A percentile compares a stretch with the other conserved stretches of the same genome.
These are phyloP conservation scores for Penicillium alfredii DNA, from an alignment of 495 filamentous ascomycete species.

Conservation along the genomic window DNA sequence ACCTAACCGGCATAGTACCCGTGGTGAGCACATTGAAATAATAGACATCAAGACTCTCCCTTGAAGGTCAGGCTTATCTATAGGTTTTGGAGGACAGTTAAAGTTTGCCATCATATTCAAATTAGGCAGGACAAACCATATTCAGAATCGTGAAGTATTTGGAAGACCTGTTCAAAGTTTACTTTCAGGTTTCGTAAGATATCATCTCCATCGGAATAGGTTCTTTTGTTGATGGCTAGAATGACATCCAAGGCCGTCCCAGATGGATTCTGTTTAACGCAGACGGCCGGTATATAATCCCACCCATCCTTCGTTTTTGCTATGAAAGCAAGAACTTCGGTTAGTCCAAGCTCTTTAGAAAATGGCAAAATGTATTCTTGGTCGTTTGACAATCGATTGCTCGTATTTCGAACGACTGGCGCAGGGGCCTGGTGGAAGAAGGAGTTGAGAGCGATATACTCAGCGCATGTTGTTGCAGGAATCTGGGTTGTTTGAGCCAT, in stretches of 20 bases:
- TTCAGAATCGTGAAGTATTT: slow-evolving; percentile 6
- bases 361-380: slow-evolving; percentile 10
- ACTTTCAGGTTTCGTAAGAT: slow-evolving; percentile 8
- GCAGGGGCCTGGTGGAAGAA: slow-evolving; percentile 1
- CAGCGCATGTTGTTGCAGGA: background rate
- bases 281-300: slow-evolving; percentile 13
- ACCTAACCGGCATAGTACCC: background rate
- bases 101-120: slow-evolving; percentile 2
- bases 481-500: background rate
- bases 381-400: background rate
- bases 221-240: slow-evolving; percentile 14
- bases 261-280: slow-evolving; percentile 6
- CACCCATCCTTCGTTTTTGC: slow-evolving; percentile 13
- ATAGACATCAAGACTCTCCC: background rate
- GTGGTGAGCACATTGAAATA: background rate
- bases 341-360: slow-evolving; percentile 6
- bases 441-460: slow-evolving; percentile 1
- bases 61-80: background rate
- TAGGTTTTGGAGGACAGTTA: background rate
- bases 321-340: slow-evolving; percentile 11
- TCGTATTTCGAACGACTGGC: slow-evolving; percentile 1
- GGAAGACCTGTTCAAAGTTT: slow-evolving; percentile 8
- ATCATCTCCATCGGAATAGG: slow-evolving; percentile 10
- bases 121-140: slow-evolving; percentile 7
- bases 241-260: slow-evolving; percentile 5